Evolutionary conservation across 2,329 filamentous ascomycete species (phyloP).

Genomic region (Ophiostoma himal-ulmi): DNA sequence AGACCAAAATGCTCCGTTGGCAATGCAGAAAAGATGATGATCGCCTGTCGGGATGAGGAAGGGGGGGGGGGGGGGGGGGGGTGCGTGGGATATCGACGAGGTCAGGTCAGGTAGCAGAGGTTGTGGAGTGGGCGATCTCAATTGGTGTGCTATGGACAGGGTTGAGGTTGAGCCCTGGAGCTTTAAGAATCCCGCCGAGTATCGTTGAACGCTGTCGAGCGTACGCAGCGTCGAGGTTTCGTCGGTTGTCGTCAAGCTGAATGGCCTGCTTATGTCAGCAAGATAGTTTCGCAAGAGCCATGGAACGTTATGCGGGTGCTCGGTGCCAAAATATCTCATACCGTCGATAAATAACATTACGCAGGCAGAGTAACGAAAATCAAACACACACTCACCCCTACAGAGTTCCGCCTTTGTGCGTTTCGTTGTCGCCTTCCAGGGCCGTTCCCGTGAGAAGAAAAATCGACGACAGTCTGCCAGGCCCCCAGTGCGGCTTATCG

Average conservation of each 20-base stretch:
- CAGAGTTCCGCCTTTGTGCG: constrained; percentile 5
- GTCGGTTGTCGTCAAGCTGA: not conserved
- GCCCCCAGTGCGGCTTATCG: not conserved
- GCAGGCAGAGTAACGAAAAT: not conserved
- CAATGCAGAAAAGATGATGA: not conserved
- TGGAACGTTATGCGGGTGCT: not conserved
- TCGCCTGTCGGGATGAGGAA: not conserved
- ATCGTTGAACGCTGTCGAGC: not conserved
- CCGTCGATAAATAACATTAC: not conserved
- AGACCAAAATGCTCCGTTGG: not conserved
- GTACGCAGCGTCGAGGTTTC: not conserved
- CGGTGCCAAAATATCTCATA: not conserved
- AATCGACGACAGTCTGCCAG: not conserved
- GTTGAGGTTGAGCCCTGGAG: not conserved
- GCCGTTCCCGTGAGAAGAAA: not conserved
- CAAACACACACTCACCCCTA: not conserved
- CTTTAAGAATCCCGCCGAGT: not conserved
- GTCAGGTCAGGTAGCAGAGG: constrained; percentile 1
- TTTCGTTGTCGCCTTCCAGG: not conserved
- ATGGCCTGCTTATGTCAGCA: not conserved
- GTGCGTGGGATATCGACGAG: not conserved
- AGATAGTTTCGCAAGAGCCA: not conserved
- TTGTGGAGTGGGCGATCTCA: constrained; percentile 6
- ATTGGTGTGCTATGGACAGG: not conserved
- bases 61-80: not conserved